Conservation (phyloP, 1,284 basidiomycete genomes). For the Pseudozyma pruni region DNA sequence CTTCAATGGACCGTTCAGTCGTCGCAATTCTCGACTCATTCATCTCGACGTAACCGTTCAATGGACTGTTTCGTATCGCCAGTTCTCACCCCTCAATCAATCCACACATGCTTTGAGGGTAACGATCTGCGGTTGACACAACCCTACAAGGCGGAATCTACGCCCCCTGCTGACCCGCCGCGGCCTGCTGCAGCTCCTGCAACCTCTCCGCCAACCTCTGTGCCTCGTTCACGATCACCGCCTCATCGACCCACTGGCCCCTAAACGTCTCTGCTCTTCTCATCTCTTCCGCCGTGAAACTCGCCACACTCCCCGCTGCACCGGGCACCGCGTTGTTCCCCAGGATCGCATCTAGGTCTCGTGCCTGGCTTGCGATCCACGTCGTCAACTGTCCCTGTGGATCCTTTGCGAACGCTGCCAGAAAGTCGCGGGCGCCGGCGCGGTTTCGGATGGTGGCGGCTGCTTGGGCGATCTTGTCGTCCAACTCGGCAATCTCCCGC, state of each 20-base stretch:
- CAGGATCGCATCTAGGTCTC: slow-evolving; percentile 86
- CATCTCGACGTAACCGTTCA: too few species aligned
- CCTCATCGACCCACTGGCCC: slow-evolving; percentile 78
- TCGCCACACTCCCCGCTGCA: slow-evolving; percentile 73
- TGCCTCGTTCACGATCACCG: slow-evolving; percentile 63
- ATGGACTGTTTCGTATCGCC: too few species aligned
- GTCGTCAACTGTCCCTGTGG: slow-evolving; percentile 85
- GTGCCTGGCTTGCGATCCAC: slow-evolving; percentile 89
- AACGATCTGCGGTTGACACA: neutral
- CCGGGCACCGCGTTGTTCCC: slow-evolving; percentile 73
- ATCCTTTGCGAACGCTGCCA: slow-evolving; percentile 82
- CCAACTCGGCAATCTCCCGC: slow-evolving; percentile 78
- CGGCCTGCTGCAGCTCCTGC: slow-evolving; percentile 50
- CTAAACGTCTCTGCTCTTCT: slow-evolving; percentile 87
- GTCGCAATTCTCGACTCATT: neutral
- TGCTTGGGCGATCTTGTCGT: slow-evolving; percentile 76
- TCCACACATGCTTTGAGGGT: neutral
- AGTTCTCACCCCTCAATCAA: too few species aligned
- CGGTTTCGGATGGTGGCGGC: slow-evolving; percentile 79
- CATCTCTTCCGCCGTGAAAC: slow-evolving; percentile 80
- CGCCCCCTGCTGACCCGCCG: slow-evolving; percentile 15
- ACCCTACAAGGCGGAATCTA: neutral
- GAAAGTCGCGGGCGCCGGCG: slow-evolving; percentile 85
- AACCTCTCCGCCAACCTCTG: slow-evolving; percentile 61
- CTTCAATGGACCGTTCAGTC: neutral